A percentile compares a stretch with the other conserved stretches of the same genome.
These are phyloP conservation scores for Cryptomeria japonica DNA, from an alignment of 75 land plant genomes.

Conservation along the genomic window DNA sequence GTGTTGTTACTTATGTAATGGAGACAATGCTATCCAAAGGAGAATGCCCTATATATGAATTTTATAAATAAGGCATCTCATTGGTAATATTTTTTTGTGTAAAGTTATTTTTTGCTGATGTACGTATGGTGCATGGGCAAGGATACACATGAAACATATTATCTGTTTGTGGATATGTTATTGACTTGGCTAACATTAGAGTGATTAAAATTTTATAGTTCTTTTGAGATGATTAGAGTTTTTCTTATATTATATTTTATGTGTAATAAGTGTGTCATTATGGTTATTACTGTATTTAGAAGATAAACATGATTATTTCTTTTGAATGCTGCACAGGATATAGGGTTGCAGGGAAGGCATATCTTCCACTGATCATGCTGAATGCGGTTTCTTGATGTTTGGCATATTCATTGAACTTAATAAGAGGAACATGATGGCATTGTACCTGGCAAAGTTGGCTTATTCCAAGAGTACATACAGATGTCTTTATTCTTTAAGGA, in stretches of 20 bases:
- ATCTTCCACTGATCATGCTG: neutral
- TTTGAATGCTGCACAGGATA: neutral
- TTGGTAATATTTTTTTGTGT: neutral
- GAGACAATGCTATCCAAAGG: neutral
- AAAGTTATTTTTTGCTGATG: neutral
- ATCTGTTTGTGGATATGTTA: neutral
- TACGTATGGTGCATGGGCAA: neutral
- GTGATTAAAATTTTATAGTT: neutral
- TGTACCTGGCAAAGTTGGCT: neutral
- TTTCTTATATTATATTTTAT: neutral
- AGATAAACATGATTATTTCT: neutral
- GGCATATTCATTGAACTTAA: neutral
- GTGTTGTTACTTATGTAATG: neutral
- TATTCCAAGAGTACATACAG: neutral
- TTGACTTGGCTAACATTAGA: neutral
- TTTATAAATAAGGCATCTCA: neutral
- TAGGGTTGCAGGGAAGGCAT: neutral
- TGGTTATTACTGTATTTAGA: neutral
- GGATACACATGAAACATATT: neutral
- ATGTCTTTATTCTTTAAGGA: slow-evolving; percentile 2
- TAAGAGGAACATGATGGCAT: slow-evolving; percentile 9
- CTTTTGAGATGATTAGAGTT: neutral
- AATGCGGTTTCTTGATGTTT: neutral
- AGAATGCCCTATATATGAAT: neutral
- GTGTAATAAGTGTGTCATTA: neutral